Evolutionary conservation across 2,329 filamentous ascomycete genomes (phyloP), one percentile per base, ranked within the genome.

Genomic region (Hymenoscyphus repandus): DNA sequence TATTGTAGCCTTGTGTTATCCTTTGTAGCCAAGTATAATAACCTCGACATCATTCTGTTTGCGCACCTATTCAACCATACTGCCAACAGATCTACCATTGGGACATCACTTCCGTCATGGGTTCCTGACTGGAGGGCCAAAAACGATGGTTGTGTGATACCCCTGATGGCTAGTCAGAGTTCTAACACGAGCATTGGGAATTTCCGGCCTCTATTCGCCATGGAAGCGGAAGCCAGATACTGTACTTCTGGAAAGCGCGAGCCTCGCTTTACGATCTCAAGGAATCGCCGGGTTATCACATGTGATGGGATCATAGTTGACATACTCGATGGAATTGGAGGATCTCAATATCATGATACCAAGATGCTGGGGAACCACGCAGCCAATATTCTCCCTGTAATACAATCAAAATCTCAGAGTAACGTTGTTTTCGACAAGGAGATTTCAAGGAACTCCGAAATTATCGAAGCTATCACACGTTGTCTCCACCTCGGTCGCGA

Each of bases 21-120:
- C 5, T 50, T 45, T 27, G 33, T 50, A n/a, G 27, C n/a, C 12
- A 45, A 39, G 17, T 50, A 50, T 30, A 27, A 31, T 12, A 41
- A 33, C 32, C 18, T 50, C 27, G 41, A 50, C 40, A 45, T 50
- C 22, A 50, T 50, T 39, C 42, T 39, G 12, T 50, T 31, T 36
- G 9, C 34, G 9, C 22, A 50, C 33, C 34, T 45, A 15, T 43
- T 49, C 47, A 49, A 43, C 18, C 20, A 44, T 15, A 12, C 5
- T 18, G 36, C 36, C 20, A 36, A 7, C 3, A 43, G n/a, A 20
- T 15, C 7, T 5, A 20, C 33, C 10, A 20, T 9, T 6, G 17
- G 36, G 5, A 33, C 2, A 5, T 33, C 1, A 12, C 18, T 48
- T 12, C 46, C 46, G 7, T 42, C 46, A 9, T 48, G 38, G 46